Percentiles rank a stretch among this genome's conserved stretches.
Conservation (phyloP, 768 basidiomycete species). For the Phanerodontia chrysosporium region DNA sequence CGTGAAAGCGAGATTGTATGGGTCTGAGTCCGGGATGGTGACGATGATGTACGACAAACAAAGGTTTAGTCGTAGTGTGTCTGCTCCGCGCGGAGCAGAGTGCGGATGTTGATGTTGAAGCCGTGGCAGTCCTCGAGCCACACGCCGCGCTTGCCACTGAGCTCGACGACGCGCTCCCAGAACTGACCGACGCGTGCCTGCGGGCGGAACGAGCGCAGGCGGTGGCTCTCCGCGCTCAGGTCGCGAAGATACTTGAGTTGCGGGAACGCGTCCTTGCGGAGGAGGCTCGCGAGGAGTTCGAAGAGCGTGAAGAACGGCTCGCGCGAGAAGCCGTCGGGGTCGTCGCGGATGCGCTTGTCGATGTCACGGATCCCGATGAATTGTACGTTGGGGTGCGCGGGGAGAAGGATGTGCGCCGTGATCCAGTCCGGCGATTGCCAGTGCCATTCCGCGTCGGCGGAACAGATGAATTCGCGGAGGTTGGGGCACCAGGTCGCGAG, state of each 20-base stretch:
- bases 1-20: not conserved
- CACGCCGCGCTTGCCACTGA: slow-evolving; percentile 51
- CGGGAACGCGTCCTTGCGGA: slow-evolving; percentile 60
- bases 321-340: slow-evolving; percentile 23
- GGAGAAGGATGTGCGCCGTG: slow-evolving; percentile 68
- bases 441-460: slow-evolving; percentile 77
- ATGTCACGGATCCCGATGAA: slow-evolving; percentile 73
- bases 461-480: slow-evolving; percentile 65
- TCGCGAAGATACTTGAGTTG: slow-evolving; percentile 57
- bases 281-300: slow-evolving; percentile 59
- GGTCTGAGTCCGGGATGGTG: not conserved
- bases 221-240: slow-evolving; percentile 55
- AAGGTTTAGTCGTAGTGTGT: not conserved
- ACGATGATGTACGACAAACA: not conserved
- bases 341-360: slow-evolving; percentile 53
- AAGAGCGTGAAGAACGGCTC: slow-evolving; percentile 57
- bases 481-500: slow-evolving; percentile 71
- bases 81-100: slow-evolving; percentile 31
- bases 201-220: slow-evolving; percentile 41
- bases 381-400: slow-evolving; percentile 54
- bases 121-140: slow-evolving; percentile 65
- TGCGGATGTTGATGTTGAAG: slow-evolving; percentile 48
- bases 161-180: slow-evolving; percentile 31
- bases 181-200: slow-evolving; percentile 38
- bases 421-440: slow-evolving; percentile 81